Evolutionary conservation across 129 eudicot genomes (phyloP).

Genomic region (Heracleum sosnowskyi): DNA sequence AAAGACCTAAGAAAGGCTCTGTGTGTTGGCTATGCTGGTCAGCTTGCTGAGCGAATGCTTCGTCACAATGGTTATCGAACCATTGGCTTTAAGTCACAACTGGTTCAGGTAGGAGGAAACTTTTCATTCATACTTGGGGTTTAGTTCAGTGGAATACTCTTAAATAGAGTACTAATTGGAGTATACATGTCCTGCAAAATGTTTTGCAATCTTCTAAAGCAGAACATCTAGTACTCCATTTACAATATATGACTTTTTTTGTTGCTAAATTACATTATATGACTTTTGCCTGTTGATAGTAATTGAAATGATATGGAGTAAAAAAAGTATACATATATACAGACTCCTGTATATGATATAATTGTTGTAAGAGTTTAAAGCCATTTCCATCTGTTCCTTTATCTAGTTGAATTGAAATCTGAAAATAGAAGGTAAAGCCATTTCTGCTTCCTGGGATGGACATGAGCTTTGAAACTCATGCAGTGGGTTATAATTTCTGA

Average conservation of each 20-base stretch:
- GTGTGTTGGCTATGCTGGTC: slow-evolving; percentile 82
- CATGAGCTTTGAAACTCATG: not conserved
- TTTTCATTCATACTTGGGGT: not conserved
- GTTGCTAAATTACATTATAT: too few relatives aligned
- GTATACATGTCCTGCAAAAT: too few relatives aligned
- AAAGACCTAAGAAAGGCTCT: slow-evolving; percentile 71
- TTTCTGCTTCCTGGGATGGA: not conserved
- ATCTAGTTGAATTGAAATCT: not conserved
- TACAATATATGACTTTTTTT: too few relatives aligned
- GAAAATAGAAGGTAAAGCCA: not conserved
- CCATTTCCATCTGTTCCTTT: not conserved
- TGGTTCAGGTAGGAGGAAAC: slow-evolving; percentile 58
- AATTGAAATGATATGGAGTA: not conserved
- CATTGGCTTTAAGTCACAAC: slow-evolving; percentile 81
- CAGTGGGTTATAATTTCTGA: not conserved
- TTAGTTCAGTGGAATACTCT: too few relatives aligned
- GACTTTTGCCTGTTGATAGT: too few relatives aligned
- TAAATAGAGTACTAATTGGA: too few relatives aligned
- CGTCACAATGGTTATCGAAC: slow-evolving; percentile 86
- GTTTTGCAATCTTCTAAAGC: too few relatives aligned
- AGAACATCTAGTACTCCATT: too few relatives aligned
- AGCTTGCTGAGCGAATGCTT: slow-evolving; percentile 84
- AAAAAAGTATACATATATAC: not conserved
- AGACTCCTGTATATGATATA: too few relatives aligned
- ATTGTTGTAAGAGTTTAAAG: not conserved